Base-by-base conservation (phyloP, 176 grass and related monocot genomes). In the Thinopyrum elongatum region DNA sequence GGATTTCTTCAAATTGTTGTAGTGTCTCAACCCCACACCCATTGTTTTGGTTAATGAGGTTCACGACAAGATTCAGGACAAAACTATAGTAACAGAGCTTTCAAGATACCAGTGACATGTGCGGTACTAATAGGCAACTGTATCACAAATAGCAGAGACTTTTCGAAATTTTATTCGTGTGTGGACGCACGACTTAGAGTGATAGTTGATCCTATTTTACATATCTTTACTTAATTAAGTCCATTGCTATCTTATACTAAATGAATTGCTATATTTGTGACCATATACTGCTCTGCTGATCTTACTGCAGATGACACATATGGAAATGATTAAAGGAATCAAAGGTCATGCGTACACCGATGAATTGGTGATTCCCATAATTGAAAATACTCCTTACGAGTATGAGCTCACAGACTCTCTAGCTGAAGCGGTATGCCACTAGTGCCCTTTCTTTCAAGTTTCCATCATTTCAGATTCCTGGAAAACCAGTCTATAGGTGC, bases 281-380 rank as follows among this genome's bases (percentile, higher is more conserved):
- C 65, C 44, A 33, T 21, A 78, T 85, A 78, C 59, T 49, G 51
- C 58, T 68, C 79, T 14, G 28, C 39, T 70, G 72, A 66, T 74
- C 19, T 85, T 93, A 85, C 62, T 88, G 36, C 84, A 98, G 93
- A 91, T 95, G 65, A 94, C 88, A 59, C 96, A 98, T 80, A 95
- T 98, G 93, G 96, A 98, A 91, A 98, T 98, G 96, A 98, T 98
- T 89, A 95, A 98, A 95, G 96, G 93, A 91, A 98, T 98, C 70
- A 93, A 98, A 85, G 96, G 93, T 39, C 93, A 98, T 80, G 96
- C 92, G 62, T 98, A 95, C 65, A 90, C 28, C 33, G 96, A 98
- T 80, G 96, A 95, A 82, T 88, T 98, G 84, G 82, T 98, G 69
- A 70, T 98, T 94, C 96, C 96, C 72, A 98, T 98, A 88, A 88